phyloP scores from a whole-genome alignment of 805 yeast genomes.

The Schizosaccharomyces lindneri region DNA sequence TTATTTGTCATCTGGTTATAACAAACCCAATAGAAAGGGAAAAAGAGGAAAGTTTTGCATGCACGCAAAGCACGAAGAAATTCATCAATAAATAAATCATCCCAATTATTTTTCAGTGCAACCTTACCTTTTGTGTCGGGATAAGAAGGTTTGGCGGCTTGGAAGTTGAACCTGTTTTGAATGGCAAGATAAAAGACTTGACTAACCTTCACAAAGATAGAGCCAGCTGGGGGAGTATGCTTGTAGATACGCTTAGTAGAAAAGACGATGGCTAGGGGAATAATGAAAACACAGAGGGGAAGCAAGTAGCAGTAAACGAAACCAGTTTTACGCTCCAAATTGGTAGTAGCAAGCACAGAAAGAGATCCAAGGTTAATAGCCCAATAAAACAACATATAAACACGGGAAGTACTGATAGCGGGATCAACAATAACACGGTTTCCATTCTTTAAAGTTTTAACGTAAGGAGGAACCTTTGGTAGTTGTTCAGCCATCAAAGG shows the following conservation, averaged over 20 bases:
- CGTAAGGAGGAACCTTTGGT: conserved; percentile 33
- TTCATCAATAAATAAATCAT: conserved; percentile 50
- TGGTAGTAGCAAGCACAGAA: conserved; percentile 53
- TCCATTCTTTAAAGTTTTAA: conserved; percentile 34
- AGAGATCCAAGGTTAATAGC: conserved; percentile 55
- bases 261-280: conserved; percentile 29
- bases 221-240: conserved; percentile 35
- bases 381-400: conserved; percentile 52
- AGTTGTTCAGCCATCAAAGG: conserved; percentile 55
- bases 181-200: conserved; percentile 20
- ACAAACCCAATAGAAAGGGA: conserved; percentile 50
- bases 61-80: conserved; percentile 39
- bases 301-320: conserved; percentile 20
- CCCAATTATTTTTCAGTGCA: conserved; percentile 23
- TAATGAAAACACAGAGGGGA: conserved; percentile 35
- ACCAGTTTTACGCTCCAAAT: conserved; percentile 23
- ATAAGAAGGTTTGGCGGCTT: conserved; percentile 8
- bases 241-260: conserved; percentile 31
- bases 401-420: conserved; percentile 42
- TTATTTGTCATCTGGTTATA: conserved; percentile 51
- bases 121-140: conserved; percentile 6
- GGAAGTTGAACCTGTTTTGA: conserved; percentile 19
- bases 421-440: conserved; percentile 48
- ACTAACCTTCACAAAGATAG: conserved; percentile 32
- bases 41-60: conserved; percentile 47